Conservation (phyloP, 805 yeast genomes). For the Pichia californica region DNA sequence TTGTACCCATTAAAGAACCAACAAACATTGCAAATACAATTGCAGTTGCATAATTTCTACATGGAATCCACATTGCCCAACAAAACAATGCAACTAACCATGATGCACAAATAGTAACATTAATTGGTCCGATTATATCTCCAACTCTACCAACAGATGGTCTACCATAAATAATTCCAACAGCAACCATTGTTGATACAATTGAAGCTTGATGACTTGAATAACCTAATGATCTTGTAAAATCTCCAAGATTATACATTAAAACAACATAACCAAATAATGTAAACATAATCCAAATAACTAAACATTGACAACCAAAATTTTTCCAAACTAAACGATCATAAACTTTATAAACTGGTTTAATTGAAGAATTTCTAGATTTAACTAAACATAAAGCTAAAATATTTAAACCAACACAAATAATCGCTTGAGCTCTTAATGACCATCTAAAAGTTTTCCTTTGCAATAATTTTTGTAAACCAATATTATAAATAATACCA, state of each 20-base stretch:
- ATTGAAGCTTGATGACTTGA: constrained; percentile 46
- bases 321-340: constrained; percentile 35
- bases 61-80: constrained; percentile 52
- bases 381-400: constrained; percentile 32
- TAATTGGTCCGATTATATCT: constrained; percentile 46
- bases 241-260: constrained; percentile 53
- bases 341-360: constrained; percentile 32
- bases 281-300: constrained; percentile 40
- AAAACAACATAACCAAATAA: constrained; percentile 56
- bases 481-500: constrained; percentile 44
- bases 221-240: constrained; percentile 56
- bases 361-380: constrained; percentile 32
- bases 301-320: constrained; percentile 29
- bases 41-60: constrained; percentile 50
- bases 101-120: constrained; percentile 36
- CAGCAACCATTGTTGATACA: constrained; percentile 53
- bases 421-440: constrained; percentile 40
- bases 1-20: constrained; percentile 56
- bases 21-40: constrained; percentile 43
- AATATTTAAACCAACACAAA: constrained; percentile 29
- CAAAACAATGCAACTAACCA: constrained; percentile 35
- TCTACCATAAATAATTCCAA: constrained; percentile 50
- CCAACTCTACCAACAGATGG: constrained; percentile 47
- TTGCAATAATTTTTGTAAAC: constrained; percentile 39
- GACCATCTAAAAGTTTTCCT: constrained; percentile 41